Percentiles rank a stretch among this genome's conserved stretches.
Evolutionary conservation across 2,329 filamentous ascomycete species (phyloP).

Genomic region (Aspergillus sp.): DNA sequence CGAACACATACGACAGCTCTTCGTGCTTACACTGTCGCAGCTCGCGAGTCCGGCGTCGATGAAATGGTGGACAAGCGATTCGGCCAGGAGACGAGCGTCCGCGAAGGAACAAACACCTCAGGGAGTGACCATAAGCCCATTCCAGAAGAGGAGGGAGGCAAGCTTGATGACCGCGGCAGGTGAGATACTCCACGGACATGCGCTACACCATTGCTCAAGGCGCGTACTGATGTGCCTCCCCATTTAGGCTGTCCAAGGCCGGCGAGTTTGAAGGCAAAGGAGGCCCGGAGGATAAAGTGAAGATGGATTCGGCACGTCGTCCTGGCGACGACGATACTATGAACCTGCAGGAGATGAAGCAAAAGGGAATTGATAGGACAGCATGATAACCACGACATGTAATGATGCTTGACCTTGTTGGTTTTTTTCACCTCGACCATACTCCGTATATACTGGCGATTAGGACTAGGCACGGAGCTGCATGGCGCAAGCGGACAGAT

Average conservation of each 20-base stretch:
- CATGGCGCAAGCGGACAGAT: too few species aligned
- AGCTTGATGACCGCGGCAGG: conserved; percentile 28
- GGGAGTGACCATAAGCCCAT: conserved; percentile 32
- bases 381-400: too few species aligned
- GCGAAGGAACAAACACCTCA: conserved; percentile 25
- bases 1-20: neutral
- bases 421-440: too few species aligned
- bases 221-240: conserved; percentile 2
- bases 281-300: conserved; percentile 28
- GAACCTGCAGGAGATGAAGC: conserved; percentile 16
- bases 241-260: conserved; percentile 23
- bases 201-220: neutral
- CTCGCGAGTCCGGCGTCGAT: conserved; percentile 34
- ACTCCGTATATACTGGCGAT: too few species aligned
- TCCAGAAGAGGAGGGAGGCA: conserved; percentile 34
- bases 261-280: conserved; percentile 27
- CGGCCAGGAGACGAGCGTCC: conserved; percentile 22
- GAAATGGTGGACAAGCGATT: conserved; percentile 31
- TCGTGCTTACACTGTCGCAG: conserved; percentile 10
- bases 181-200: conserved; percentile 11
- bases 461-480: too few species aligned
- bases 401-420: too few species aligned
- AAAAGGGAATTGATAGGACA: too few species aligned
- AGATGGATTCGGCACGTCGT: conserved; percentile 16
- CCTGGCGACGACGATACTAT: conserved; percentile 20